Evolutionary conservation across 2,329 filamentous ascomycete genomes (phyloP), one percentile per base, ranked within the genome.

Genomic region (Shiraia bambusicola): DNA sequence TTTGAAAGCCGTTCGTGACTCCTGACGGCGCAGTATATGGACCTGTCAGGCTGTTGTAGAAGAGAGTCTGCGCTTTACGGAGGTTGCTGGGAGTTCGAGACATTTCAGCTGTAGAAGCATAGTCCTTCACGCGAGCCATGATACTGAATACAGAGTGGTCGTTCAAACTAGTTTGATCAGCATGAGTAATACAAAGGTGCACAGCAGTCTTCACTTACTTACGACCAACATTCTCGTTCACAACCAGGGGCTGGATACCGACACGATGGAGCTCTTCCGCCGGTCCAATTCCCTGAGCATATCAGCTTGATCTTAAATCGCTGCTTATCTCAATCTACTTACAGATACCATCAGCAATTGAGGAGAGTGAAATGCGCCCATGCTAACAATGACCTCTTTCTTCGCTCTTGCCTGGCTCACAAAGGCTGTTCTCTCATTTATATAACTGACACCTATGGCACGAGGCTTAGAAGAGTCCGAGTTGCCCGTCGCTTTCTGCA

Each of bases 301-400:
- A 8, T 22, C 19, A 22, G 19, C 8, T 22, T 22, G 19, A 22
- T 5, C n/a, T n/a, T 22, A 8, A 22, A 22, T 4, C 19, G 50
- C 38, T 6, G 45, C 49, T 9, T 34, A 24, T 9, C 63, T 22
- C n/a, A 67, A 2, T 66, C 58, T 35, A 63, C 26, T 61, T 65
- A 2, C 47, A 22, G 19, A 68, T 54, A 71, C 47, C 59, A 69
- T 66, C 10, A 72, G 53, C 0, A 72, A 54, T 31, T 72, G 68
- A n/a, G 69, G 69, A 3, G 52, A 58, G 45, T 59, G 50, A 28
- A 69, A 58, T 2, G 59, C 62, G 7, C 69, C 69, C 17, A 63
- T 66, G 27, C 56, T 58, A 2, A 65, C 31, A 12, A 65, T 60
- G 30, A 63, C 44, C 38, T 61, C 61, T 2, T 58, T 61, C 0